phyloP scores from a whole-genome alignment of 495 filamentous ascomycete species.

The Talaromyces borbonicus region DNA sequence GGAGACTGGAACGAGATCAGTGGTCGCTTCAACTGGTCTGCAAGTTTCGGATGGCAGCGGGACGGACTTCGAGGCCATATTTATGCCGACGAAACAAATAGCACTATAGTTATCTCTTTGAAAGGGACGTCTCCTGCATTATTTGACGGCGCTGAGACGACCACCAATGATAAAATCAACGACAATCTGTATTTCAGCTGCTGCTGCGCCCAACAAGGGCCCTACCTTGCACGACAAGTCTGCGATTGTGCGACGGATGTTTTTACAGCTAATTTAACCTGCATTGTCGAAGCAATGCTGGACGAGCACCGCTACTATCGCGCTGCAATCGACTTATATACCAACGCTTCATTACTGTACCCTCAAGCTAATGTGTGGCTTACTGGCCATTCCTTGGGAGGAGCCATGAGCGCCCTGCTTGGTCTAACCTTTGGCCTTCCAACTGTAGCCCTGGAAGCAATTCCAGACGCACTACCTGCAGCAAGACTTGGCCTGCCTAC shows the following conservation, averaged over 20 bases:
- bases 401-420: slow-evolving; percentile 72
- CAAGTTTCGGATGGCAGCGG: slow-evolving; percentile 78
- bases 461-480: slow-evolving; percentile 81
- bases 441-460: slow-evolving; percentile 79
- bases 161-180: slow-evolving; percentile 93
- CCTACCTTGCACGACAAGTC: slow-evolving; percentile 77
- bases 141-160: slow-evolving; percentile 90
- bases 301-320: slow-evolving; percentile 86
- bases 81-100: slow-evolving; percentile 75
- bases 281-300: slow-evolving; percentile 61
- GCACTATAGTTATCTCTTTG: slow-evolving; percentile 79
- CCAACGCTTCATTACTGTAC: slow-evolving; percentile 84
- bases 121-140: slow-evolving; percentile 87
- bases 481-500: slow-evolving; percentile 75
- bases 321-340: slow-evolving; percentile 76
- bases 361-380: slow-evolving; percentile 81
- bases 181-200: slow-evolving; percentile 97
- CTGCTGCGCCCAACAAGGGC: slow-evolving; percentile 88
- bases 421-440: slow-evolving; percentile 87
- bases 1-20: slow-evolving; percentile 80
- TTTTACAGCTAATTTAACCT: slow-evolving; percentile 86
- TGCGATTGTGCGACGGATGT: slow-evolving; percentile 81
- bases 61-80: slow-evolving; percentile 91
- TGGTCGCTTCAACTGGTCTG: slow-evolving; percentile 68
- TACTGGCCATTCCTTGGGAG: slow-evolving; percentile 82